Conservation (phyloP, 345 rosid species). For the Bruguiera gymnorhiza region DNA sequence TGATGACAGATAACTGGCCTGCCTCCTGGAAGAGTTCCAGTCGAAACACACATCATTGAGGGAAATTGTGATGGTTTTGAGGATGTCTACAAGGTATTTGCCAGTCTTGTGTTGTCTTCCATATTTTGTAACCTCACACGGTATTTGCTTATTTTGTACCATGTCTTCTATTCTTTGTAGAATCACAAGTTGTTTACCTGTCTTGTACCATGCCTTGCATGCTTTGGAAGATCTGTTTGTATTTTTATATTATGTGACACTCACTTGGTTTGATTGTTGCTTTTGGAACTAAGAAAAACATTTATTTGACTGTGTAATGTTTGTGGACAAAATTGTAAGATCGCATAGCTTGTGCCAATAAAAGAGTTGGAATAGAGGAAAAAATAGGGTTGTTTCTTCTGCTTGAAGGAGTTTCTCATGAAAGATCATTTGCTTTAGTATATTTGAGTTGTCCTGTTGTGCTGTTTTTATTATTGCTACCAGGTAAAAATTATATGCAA, state of each 20-base stretch:
- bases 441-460: no score
- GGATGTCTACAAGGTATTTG: slow-evolving; percentile 62
- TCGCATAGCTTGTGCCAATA: neutral
- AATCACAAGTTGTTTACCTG: neutral
- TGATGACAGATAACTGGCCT: slow-evolving; percentile 74
- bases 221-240: neutral
- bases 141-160: neutral
- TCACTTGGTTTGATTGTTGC: neutral
- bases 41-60: slow-evolving; percentile 66
- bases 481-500: neutral
- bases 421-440: no score
- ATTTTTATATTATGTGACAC: no score
- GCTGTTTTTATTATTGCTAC: neutral
- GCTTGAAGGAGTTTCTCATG: no score
- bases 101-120: neutral
- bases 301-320: neutral
- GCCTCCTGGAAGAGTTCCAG: slow-evolving; percentile 92
- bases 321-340: neutral
- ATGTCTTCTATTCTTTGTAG: neutral
- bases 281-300: neutral
- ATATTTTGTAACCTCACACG: neutral
- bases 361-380: neutral
- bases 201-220: slow-evolving; percentile 1
- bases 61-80: slow-evolving; percentile 58
- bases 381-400: neutral